A percentile compares a stretch with the other conserved stretches of the same genome.
phyloP scores from a whole-genome alignment of 495 filamentous ascomycete genomes.

The Trichoderma gamsii region DNA sequence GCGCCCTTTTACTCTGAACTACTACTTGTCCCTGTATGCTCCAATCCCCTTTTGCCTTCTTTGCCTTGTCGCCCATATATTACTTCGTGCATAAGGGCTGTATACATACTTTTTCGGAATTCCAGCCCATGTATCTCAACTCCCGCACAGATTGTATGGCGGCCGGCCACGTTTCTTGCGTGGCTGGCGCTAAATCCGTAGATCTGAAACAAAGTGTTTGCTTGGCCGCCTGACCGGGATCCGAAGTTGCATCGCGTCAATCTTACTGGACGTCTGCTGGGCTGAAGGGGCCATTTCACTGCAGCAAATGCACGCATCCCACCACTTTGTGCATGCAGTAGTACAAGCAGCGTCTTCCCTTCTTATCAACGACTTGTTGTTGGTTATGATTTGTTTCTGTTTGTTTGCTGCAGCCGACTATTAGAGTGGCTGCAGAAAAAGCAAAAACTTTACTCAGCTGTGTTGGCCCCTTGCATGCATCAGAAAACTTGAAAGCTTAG shows the following conservation, averaged over 20 bases:
- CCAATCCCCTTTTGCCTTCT: not conserved
- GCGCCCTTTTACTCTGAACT: too few species aligned
- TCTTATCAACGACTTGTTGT: not conserved
- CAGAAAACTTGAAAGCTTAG: not conserved
- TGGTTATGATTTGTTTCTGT: not conserved
- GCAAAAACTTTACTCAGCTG: not conserved
- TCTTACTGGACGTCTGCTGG: not conserved
- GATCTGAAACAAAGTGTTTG: constrained; percentile 7
- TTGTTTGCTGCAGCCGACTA: constrained; percentile 8
- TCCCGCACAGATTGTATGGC: not conserved
- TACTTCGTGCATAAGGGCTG: not conserved
- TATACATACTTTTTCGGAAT: not conserved
- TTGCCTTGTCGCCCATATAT: not conserved
- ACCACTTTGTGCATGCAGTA: not conserved
- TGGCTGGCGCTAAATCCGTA: constrained; percentile 1
- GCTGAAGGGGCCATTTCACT: not conserved
- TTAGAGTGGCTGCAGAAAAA: constrained; percentile 3
- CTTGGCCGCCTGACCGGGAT: not conserved
- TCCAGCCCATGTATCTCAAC: not conserved
- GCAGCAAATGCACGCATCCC: not conserved
- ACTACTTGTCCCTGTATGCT: not conserved
- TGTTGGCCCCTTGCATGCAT: constrained; percentile 5
- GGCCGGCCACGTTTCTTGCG: not conserved
- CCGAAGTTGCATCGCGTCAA: not conserved
- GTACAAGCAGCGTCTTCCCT: not conserved